Base-by-base conservation (phyloP, 1,139 yeast genomes). In the Meyerozyma athensensis region DNA sequence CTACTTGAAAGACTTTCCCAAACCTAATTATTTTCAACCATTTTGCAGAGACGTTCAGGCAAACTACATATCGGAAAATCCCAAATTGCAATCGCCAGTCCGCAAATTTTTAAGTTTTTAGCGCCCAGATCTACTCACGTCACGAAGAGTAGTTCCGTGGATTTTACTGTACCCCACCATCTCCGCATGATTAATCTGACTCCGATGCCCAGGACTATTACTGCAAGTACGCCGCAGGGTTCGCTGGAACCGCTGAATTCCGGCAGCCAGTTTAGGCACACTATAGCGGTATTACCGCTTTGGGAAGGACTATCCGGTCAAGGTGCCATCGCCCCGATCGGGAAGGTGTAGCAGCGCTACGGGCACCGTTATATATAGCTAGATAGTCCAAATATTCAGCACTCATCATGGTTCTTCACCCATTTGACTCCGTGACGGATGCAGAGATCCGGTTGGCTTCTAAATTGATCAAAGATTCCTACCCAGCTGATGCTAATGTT, bases 401-500 rank as follows among this genome's bases (percentile, higher is more conserved):
- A 4, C 10, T 10, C 9, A 28, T 8, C 32, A 28, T 28, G 32
- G 32, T 13, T 28, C 32, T 41, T 18, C 81, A 77, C 54, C 82
- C 82, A 36, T 81, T 85, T 52, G 92, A 83, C 55, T 74, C 85
- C 40, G 80, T 81, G 47, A 69, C 76, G 37, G 84, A 78, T 44
- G 72, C 61, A 40, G 95, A 86, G 66, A 65, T 84, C 53, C 70
- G 74, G 56, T 61, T 69, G 46, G 81, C 90, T 31, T 64, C 86
- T 36, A 77, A 77, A 59, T 69, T 81, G 43, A 63, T 81, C 59
- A 80, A 80, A 59, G 81, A 77, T 54, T 61, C 78, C 40, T 65
- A 76, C 45, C 62, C 72, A 19, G 73, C 75, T 6, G 47, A 55
- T 19, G 74, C 64, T 39, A 54, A 64, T 41, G 74, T 85, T 36